phyloP scores from a whole-genome alignment of 2,329 filamentous ascomycete species.

The Neonectria sp. region DNA sequence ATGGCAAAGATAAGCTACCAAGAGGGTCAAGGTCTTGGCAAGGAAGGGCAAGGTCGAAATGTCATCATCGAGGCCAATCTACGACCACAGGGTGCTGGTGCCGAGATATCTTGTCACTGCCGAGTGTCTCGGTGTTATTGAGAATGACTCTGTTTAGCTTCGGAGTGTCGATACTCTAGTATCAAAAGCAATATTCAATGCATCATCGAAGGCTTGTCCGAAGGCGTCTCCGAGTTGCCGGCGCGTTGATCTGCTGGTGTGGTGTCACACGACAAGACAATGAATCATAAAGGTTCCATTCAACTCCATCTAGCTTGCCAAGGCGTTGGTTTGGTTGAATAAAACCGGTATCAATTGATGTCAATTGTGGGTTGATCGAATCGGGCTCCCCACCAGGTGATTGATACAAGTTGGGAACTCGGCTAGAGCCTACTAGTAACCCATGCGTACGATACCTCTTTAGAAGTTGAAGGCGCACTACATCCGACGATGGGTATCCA shows the following conservation, averaged over 20 bases:
- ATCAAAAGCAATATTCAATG: background rate
- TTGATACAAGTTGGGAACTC: background rate
- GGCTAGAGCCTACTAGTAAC: background rate
- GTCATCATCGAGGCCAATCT: conserved; percentile 92
- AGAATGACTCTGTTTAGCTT: conserved; percentile 16
- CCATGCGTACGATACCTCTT: background rate
- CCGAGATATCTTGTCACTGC: conserved; percentile 9
- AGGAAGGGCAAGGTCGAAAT: conserved; percentile 86
- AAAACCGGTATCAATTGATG: background rate
- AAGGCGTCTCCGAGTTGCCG: background rate
- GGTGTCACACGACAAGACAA: conserved; percentile 13
- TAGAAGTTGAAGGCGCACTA: background rate
- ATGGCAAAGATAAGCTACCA: conserved; percentile 99
- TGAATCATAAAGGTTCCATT: background rate
- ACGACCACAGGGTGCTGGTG: conserved; percentile 85
- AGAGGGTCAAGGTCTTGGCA: conserved; percentile 87
- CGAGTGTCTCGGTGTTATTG: conserved; percentile 20
- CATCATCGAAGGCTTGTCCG: background rate
- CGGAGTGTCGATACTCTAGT: conserved; percentile 4
- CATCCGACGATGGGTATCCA: background rate
- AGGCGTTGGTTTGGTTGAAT: background rate
- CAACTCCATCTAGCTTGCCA: background rate
- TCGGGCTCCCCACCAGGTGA: background rate
- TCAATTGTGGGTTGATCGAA: background rate
- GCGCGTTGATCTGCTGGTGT: background rate